phyloP scores from a whole-genome alignment of 2,329 filamentous ascomycete genomes.

The Lecanosticta acicola region DNA sequence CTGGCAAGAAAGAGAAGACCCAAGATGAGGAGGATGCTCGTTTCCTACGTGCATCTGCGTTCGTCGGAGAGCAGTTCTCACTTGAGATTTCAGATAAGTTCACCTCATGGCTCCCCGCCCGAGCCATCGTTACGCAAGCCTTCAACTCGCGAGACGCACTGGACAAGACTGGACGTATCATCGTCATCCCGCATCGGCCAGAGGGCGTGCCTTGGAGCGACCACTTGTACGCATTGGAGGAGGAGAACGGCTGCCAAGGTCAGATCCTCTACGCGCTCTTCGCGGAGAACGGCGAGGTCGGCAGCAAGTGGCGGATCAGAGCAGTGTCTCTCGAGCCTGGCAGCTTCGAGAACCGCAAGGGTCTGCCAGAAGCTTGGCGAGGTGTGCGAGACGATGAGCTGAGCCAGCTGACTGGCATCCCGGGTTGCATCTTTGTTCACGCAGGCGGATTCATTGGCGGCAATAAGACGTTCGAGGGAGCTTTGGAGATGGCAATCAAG shows the following conservation, averaged over 20 bases:
- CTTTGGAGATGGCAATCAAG: conserved; percentile 76
- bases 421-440: conserved; percentile 85
- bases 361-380: conserved; percentile 85
- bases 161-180: conserved; percentile 71
- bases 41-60: conserved; percentile 69
- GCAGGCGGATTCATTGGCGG: conserved; percentile 94
- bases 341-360: conserved; percentile 87
- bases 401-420: conserved; percentile 62
- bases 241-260: conserved; percentile 43
- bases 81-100: conserved; percentile 72
- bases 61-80: conserved; percentile 86
- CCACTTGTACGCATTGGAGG: conserved; percentile 84
- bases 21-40: conserved; percentile 74
- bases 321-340: conserved; percentile 78
- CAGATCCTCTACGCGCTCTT: conserved; percentile 83
- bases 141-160: conserved; percentile 61
- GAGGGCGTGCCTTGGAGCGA: conserved; percentile 92
- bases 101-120: conserved; percentile 78
- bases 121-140: conserved; percentile 68
- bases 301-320: conserved; percentile 88
- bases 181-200: conserved; percentile 60
- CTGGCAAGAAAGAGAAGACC: conserved; percentile 33
- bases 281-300: conserved; percentile 69
- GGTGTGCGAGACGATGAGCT: conserved; percentile 83
- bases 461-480: conserved; percentile 86